A percentile compares a stretch with the other conserved stretches of the same genome.
phyloP scores from a whole-genome alignment of 805 yeast species.

The Suhomyces sp. region DNA sequence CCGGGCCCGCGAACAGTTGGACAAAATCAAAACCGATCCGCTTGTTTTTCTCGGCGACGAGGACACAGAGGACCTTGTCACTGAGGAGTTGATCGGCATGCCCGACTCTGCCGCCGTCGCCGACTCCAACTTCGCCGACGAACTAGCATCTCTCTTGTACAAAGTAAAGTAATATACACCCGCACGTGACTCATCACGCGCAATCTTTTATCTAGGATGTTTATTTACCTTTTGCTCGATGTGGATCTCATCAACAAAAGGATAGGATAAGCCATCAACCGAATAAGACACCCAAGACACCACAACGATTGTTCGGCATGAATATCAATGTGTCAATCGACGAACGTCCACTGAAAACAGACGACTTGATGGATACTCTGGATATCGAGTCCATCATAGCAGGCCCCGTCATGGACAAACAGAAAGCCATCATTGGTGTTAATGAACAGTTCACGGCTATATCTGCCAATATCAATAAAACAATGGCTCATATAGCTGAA shows the following conservation, averaged over 20 bases:
- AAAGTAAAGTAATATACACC: background rate
- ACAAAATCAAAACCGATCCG: conserved; percentile 11
- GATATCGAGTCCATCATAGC: conserved; percentile 7
- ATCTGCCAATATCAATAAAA: conserved; percentile 31
- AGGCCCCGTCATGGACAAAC: background rate
- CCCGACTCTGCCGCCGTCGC: conserved; percentile 4
- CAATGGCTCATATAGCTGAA: conserved; percentile 40
- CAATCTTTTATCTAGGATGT: no score
- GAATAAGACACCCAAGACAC: background rate
- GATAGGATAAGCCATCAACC: background rate
- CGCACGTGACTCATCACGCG: background rate
- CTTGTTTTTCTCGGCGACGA: conserved; percentile 1
- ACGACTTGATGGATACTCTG: conserved; percentile 6
- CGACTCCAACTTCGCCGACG: conserved; percentile 19
- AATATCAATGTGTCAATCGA: background rate
- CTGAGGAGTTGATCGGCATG: conserved; percentile 19
- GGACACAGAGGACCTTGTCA: conserved; percentile 10
- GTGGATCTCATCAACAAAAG: background rate
- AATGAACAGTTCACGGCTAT: conserved; percentile 25
- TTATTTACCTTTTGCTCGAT: background rate
- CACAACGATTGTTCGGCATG: background rate
- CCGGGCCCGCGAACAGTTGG: conserved; percentile 16
- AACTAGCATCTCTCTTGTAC: conserved; percentile 17
- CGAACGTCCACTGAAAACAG: background rate
- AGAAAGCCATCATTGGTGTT: background rate